These are phyloP conservation scores for Paecilomyces fulvus DNA, from an alignment of 2,329 filamentous ascomycete genomes.

Conservation along the genomic window DNA sequence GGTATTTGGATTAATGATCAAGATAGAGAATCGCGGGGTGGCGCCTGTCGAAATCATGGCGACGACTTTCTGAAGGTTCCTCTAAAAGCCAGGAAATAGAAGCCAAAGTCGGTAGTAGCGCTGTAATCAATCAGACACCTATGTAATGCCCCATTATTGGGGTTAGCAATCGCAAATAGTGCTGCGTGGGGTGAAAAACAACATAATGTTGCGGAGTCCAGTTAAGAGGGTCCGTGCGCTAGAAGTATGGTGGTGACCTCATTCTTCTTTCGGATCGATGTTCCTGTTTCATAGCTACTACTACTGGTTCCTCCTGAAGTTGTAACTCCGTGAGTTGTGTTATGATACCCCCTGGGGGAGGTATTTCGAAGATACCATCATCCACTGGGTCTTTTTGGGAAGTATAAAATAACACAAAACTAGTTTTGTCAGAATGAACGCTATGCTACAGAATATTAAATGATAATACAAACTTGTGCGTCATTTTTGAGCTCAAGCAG, in stretches of 20 bases:
- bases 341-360: too few relatives aligned
- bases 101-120: neutral
- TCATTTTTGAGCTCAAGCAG: neutral
- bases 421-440: too few relatives aligned
- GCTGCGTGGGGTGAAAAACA: neutral
- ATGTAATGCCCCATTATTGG: neutral
- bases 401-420: too few relatives aligned
- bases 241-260: neutral
- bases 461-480: too few relatives aligned
- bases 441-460: too few relatives aligned
- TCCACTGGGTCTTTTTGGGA: too few relatives aligned
- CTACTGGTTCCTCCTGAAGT: too few relatives aligned
- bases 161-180: neutral
- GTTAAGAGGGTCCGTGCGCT: neutral
- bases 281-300: neutral
- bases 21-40: slow-evolving; percentile 18
- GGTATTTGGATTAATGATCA: slow-evolving; percentile 40
- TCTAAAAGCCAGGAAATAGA: neutral
- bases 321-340: too few relatives aligned
- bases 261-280: neutral
- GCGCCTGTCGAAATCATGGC: slow-evolving; percentile 2
- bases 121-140: neutral
- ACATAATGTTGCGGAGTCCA: neutral
- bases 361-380: too few relatives aligned
- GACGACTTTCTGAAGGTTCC: neutral